These are phyloP conservation scores for Tanacetum coccineum DNA, from an alignment of 129 eudicot genomes.

Conservation along the genomic window DNA sequence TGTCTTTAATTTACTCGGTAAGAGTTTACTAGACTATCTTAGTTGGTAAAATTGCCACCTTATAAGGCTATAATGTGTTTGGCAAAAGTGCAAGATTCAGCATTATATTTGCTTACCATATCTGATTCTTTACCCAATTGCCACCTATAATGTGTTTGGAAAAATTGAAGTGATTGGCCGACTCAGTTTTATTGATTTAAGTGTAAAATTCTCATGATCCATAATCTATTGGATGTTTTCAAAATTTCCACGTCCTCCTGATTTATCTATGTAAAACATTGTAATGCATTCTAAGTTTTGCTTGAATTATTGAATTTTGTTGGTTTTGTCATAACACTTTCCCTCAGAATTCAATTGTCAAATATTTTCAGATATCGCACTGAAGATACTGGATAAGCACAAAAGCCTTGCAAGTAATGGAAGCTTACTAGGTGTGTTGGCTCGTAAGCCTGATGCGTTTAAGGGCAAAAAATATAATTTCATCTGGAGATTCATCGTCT, in stretches of 20 bases:
- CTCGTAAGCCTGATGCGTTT: conserved; percentile 35
- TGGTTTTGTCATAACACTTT: not conserved
- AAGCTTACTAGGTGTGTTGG: conserved; percentile 26
- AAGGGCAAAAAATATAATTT: not conserved
- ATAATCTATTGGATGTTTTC: no score
- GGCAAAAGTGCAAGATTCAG: no score
- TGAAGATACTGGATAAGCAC: conserved; percentile 16
- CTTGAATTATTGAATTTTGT: not conserved
- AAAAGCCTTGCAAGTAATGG: conserved; percentile 24
- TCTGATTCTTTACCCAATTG: no score
- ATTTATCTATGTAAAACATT: not conserved
- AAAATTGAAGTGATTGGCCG: no score
- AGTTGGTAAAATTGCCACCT: no score
- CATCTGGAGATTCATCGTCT: not conserved
- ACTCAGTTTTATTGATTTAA: no score
- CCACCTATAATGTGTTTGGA: no score
- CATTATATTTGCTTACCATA: no score
- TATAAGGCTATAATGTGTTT: no score
- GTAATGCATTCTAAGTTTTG: not conserved
- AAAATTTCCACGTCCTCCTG: not conserved
- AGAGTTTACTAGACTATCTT: no score
- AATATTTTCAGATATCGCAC: conserved; percentile 32
- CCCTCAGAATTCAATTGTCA: not conserved
- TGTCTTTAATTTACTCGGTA: not conserved
- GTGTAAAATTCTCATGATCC: no score